Percentiles rank a stretch among this genome's conserved stretches.
Conservation (phyloP, 1,284 basidiomycete species). For the Rhodotorula sp. region DNA sequence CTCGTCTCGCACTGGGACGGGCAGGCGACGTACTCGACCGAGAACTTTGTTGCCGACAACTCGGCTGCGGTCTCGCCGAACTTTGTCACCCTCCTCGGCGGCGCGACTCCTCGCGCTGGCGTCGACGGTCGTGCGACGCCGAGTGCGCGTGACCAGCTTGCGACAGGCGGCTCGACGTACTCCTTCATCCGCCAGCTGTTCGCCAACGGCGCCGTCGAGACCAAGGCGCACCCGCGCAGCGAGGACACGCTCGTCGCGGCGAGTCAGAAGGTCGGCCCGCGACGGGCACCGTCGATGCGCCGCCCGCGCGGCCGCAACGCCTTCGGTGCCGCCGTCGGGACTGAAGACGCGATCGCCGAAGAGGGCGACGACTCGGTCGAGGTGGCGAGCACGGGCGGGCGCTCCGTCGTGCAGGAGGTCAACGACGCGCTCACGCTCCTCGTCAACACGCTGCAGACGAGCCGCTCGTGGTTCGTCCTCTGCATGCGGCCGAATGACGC, state of each 20-base stretch:
- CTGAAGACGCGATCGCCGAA: constrained; percentile 59
- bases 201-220: constrained; percentile 80
- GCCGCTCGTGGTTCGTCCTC: constrained; percentile 75
- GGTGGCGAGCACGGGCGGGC: not conserved
- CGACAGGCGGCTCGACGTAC: constrained; percentile 74
- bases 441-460: constrained; percentile 36
- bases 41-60: constrained; percentile 86
- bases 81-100: constrained; percentile 84
- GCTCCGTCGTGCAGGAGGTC: constrained; percentile 37
- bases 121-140: constrained; percentile 34
- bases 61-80: constrained; percentile 87
- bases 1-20: constrained; percentile 90
- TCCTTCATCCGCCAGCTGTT: constrained; percentile 91
- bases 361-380: constrained; percentile 39
- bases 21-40: constrained; percentile 85
- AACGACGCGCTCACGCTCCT: constrained; percentile 36
- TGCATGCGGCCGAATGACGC: constrained; percentile 94
- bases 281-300: constrained; percentile 84
- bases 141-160: constrained; percentile 43
- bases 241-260: constrained; percentile 93
- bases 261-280: constrained; percentile 87
- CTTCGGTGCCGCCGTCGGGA: constrained; percentile 19
- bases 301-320: constrained; percentile 57
- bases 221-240: constrained; percentile 83
- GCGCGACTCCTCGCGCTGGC: constrained; percentile 49